phyloP scores from a whole-genome alignment of 2,329 filamentous ascomycete genomes.

The Hypoxylon sp. region DNA sequence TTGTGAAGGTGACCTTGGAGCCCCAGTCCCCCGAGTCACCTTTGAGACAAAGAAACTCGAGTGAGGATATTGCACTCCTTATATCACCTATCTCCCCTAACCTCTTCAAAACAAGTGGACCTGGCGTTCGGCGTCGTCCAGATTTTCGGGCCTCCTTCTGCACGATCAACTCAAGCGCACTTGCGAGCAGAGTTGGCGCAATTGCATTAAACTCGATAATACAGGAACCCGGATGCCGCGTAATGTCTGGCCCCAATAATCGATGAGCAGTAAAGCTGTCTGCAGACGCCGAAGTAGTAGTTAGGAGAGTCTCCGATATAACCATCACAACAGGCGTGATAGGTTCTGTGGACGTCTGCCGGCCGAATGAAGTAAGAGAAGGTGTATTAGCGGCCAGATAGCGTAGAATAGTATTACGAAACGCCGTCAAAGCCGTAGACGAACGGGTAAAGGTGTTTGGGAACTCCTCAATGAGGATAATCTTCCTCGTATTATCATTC shows the following conservation, averaged over 20 bases:
- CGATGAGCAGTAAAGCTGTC: slow-evolving; percentile 96
- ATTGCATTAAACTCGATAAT: slow-evolving; percentile 95
- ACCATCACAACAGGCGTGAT: slow-evolving; percentile 87
- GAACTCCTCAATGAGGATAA: slow-evolving; percentile 86
- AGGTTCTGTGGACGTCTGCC: slow-evolving; percentile 60
- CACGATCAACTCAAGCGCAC: slow-evolving; percentile 85
- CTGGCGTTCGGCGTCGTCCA: slow-evolving; percentile 80
- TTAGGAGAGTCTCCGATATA: slow-evolving; percentile 90
- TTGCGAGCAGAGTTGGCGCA: slow-evolving; percentile 86
- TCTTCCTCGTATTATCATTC: slow-evolving; percentile 59
- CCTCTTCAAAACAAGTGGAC: slow-evolving; percentile 81
- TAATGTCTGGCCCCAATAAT: slow-evolving; percentile 87
- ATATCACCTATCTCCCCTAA: slow-evolving; percentile 93
- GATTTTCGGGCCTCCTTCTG: slow-evolving; percentile 88
- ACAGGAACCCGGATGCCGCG: slow-evolving; percentile 82
- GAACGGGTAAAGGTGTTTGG: slow-evolving; percentile 80
- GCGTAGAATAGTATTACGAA: slow-evolving; percentile 81
- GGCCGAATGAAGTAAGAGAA: slow-evolving; percentile 65
- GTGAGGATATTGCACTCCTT: slow-evolving; percentile 88
- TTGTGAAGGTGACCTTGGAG: slow-evolving; percentile 79
- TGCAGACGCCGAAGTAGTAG: slow-evolving; percentile 84
- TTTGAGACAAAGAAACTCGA: slow-evolving; percentile 92
- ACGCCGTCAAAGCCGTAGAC: slow-evolving; percentile 75
- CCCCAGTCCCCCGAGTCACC: slow-evolving; percentile 84
- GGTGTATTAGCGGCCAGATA: slow-evolving; percentile 80